These are phyloP conservation scores for Hypericum perforatum DNA, from an alignment of 345 rosid genomes.

Conservation along the genomic window DNA sequence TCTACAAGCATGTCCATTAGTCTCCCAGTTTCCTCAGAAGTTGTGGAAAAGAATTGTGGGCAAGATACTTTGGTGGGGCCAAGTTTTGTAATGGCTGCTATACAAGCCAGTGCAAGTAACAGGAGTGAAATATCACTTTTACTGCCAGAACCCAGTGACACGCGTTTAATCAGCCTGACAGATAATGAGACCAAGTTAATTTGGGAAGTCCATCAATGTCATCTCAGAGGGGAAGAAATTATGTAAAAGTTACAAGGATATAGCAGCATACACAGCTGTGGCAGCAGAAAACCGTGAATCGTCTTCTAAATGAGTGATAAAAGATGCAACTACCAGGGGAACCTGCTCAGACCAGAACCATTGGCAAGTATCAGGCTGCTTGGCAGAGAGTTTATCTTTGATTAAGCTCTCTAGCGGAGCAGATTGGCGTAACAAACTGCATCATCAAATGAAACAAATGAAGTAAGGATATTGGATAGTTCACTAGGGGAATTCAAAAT, in stretches of 20 bases:
- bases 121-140: conserved; percentile 66
- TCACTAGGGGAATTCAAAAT: too few relatives aligned
- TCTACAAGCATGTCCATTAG: conserved; percentile 86
- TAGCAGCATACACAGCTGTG: conserved; percentile 41
- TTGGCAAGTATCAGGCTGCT: conserved; percentile 61
- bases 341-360: conserved; percentile 82
- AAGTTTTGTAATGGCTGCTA: conserved; percentile 77
- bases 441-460: conserved; percentile 9
- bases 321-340: conserved; percentile 49
- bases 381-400: conserved; percentile 67
- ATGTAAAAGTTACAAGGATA: conserved; percentile 1
- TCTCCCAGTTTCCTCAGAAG: conserved; percentile 68
- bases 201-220: background rate
- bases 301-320: conserved; percentile 56
- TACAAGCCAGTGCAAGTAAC: conserved; percentile 66
- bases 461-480: too few relatives aligned
- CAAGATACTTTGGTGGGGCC: conserved; percentile 80
- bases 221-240: too few relatives aligned
- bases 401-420: conserved; percentile 76
- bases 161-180: conserved; percentile 45
- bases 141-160: conserved; percentile 35
- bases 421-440: conserved; percentile 68
- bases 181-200: conserved; percentile 13
- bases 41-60: conserved; percentile 52
- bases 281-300: conserved; percentile 51